A percentile compares a stretch with the other conserved stretches of the same genome.
Evolutionary conservation across 2,329 filamentous ascomycete species (phyloP).

Genomic region (Hypocreales sp.): DNA sequence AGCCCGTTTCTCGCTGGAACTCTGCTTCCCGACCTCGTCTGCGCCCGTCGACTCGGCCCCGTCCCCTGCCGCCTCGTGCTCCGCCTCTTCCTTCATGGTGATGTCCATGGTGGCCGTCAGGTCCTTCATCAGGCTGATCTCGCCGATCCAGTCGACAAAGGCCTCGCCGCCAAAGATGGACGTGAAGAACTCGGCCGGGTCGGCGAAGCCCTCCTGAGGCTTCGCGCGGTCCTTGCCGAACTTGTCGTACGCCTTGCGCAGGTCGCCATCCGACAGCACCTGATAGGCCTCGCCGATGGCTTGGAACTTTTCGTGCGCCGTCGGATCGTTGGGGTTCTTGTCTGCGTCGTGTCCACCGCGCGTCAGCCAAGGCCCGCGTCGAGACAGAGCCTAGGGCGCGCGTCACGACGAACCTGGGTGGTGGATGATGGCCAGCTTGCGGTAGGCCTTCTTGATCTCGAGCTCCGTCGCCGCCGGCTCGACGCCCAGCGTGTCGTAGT

Average conservation of each 20-base stretch:
- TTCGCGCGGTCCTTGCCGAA: constrained; percentile 91
- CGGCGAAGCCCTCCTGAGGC: constrained; percentile 82
- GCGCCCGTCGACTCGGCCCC: constrained; percentile 38
- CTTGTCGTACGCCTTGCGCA: constrained; percentile 90
- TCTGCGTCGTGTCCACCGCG: constrained; percentile 33
- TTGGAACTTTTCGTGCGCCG: constrained; percentile 89
- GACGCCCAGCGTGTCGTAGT: constrained; percentile 80
- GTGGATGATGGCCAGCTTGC: constrained; percentile 85
- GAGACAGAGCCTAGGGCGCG: constrained; percentile 1
- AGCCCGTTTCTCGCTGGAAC: constrained; percentile 25
- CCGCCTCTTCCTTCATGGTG: constrained; percentile 63
- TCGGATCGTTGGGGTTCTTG: constrained; percentile 95
- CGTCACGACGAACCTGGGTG: constrained; percentile 51
- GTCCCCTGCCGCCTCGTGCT: constrained; percentile 28
- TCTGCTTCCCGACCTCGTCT: constrained; percentile 40
- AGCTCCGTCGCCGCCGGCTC: constrained; percentile 72
- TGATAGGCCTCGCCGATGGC: constrained; percentile 61
- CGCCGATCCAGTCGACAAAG: constrained; percentile 91
- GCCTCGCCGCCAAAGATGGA: constrained; percentile 97
- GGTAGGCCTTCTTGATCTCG: constrained; percentile 94
- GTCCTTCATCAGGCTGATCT: constrained; percentile 98
- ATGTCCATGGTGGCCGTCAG: constrained; percentile 98
- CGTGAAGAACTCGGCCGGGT: constrained; percentile 93
- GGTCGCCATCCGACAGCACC: constrained; percentile 73
- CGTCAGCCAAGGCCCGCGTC: not conserved